A percentile compares a stretch with the other conserved stretches of the same genome.
These are phyloP conservation scores for Linum trigynum DNA, from an alignment of 345 rosid genomes.

Conservation along the genomic window DNA sequence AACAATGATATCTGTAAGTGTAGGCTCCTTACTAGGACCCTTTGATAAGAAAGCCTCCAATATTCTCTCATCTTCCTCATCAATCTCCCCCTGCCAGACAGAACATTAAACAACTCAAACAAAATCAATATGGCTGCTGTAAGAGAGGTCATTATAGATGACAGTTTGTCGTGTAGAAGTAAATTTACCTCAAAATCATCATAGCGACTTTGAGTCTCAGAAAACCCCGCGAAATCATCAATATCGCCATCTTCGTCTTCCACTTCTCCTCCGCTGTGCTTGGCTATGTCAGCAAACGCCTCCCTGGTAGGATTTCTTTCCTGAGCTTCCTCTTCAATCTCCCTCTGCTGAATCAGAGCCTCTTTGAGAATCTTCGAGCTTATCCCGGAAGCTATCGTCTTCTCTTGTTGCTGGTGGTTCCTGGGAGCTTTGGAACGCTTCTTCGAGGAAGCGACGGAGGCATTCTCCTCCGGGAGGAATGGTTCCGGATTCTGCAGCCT, in stretches of 20 bases:
- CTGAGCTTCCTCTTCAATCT: slow-evolving; percentile 55
- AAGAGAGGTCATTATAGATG: slow-evolving; percentile 1
- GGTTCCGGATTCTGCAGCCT: slow-evolving; percentile 60
- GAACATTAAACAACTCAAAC: not conserved
- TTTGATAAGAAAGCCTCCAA: slow-evolving; percentile 68
- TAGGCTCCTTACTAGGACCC: slow-evolving; percentile 54
- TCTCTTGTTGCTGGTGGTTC: slow-evolving; percentile 50
- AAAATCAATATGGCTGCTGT: not conserved
- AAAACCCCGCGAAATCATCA: slow-evolving; percentile 52
- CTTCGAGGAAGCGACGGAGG: slow-evolving; percentile 32
- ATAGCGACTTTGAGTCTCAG: slow-evolving; percentile 48
- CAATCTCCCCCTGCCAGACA: slow-evolving; percentile 51
- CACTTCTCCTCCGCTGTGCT: slow-evolving; percentile 1
- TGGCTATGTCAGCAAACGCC: slow-evolving; percentile 25
- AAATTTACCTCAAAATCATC: slow-evolving; percentile 44
- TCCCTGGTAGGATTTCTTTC: slow-evolving; percentile 18
- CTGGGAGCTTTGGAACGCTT: slow-evolving; percentile 55
- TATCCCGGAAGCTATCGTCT: slow-evolving; percentile 53
- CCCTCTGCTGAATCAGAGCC: slow-evolving; percentile 77
- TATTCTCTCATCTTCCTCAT: slow-evolving; percentile 74
- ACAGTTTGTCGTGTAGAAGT: not conserved
- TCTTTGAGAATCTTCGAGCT: slow-evolving; percentile 78
- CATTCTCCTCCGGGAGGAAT: slow-evolving; percentile 33
- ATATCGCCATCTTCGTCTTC: slow-evolving; percentile 43
- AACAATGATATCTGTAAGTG: slow-evolving; percentile 72